Evolutionary conservation across 2,329 filamentous ascomycete species (phyloP).

Genomic region (Penicillium italicum): DNA sequence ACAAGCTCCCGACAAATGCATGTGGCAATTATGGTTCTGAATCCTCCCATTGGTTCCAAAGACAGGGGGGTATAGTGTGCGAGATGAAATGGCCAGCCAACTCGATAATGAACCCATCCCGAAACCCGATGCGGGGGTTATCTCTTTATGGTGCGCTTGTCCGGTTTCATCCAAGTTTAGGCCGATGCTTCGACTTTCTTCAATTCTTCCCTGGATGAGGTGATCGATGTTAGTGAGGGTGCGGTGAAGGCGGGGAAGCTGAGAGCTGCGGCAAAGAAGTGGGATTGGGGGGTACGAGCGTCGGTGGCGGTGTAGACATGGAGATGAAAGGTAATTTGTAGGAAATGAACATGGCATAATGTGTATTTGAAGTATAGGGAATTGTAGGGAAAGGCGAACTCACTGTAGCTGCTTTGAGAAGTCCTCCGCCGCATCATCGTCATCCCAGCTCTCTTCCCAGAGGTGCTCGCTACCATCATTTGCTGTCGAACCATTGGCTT

Average conservation of each 20-base stretch:
- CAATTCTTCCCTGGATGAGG: conserved; percentile 60
- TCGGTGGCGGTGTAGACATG: not conserved
- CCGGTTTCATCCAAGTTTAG: conserved; percentile 41
- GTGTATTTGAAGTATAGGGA: not conserved
- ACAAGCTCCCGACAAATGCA: conserved; percentile 6
- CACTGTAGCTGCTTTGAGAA: conserved; percentile 94
- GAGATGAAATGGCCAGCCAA: conserved; percentile 9
- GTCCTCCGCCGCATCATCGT: conserved; percentile 94
- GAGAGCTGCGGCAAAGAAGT: not conserved
- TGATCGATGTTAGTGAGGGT: conserved; percentile 5
- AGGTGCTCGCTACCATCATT: conserved; percentile 69
- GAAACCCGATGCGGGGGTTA: not conserved
- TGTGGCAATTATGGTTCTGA: not conserved
- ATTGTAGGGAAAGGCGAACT: conserved; percentile 33
- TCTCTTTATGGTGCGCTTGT: conserved; percentile 1
- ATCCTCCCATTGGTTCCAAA: conserved; percentile 3
- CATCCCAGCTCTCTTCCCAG: conserved; percentile 99
- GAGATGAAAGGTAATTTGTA: not conserved
- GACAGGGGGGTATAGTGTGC: conserved; percentile 9
- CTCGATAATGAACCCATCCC: conserved; percentile 5
- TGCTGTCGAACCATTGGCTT: conserved; percentile 47
- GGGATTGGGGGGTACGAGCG: not conserved
- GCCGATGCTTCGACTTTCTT: conserved; percentile 86
- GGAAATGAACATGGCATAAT: not conserved
- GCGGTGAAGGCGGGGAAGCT: not conserved